Conservation (phyloP, 2,329 filamentous ascomycete genomes). For the Karstenula rhodostoma region DNA sequence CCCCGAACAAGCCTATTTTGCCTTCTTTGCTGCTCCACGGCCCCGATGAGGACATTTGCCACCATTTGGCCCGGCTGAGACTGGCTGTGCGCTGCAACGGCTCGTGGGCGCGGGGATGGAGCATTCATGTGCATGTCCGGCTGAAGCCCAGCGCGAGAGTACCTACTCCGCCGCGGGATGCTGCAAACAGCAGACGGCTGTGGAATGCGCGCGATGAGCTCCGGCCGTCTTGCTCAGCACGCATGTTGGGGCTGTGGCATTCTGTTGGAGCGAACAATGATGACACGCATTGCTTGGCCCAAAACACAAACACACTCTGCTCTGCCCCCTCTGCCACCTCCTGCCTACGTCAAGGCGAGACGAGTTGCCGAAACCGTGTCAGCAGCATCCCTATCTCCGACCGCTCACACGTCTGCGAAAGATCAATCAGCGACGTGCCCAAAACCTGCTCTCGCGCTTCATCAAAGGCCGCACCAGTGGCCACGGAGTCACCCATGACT, state of each 20-base stretch:
- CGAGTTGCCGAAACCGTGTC: not conserved
- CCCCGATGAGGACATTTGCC: constrained; percentile 8
- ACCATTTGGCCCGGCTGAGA: not conserved
- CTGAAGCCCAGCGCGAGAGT: constrained; percentile 18
- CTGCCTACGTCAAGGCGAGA: not conserved
- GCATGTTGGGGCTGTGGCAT: constrained; percentile 4
- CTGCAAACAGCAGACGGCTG: constrained; percentile 10
- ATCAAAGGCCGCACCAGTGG: not conserved
- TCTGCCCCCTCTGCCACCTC: not conserved
- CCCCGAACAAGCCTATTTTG: constrained; percentile 19
- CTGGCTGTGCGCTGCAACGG: constrained; percentile 10
- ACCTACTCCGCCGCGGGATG: not conserved
- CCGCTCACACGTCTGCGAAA: not conserved
- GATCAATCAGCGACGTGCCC: not conserved
- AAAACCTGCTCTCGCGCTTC: not conserved
- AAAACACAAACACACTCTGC: not conserved
- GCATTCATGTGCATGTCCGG: constrained; percentile 27
- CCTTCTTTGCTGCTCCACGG: constrained; percentile 2
- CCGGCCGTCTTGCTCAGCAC: constrained; percentile 12
- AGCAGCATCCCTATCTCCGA: not conserved
- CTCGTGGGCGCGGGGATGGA: not conserved
- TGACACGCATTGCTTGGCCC: constrained; percentile 8
- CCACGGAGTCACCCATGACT: constrained; percentile 4
- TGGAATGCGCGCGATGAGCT: constrained; percentile 5
- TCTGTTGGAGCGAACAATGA: not conserved